phyloP scores from a whole-genome alignment of 106 monocot genomes.

The Hemerocallis citrina region DNA sequence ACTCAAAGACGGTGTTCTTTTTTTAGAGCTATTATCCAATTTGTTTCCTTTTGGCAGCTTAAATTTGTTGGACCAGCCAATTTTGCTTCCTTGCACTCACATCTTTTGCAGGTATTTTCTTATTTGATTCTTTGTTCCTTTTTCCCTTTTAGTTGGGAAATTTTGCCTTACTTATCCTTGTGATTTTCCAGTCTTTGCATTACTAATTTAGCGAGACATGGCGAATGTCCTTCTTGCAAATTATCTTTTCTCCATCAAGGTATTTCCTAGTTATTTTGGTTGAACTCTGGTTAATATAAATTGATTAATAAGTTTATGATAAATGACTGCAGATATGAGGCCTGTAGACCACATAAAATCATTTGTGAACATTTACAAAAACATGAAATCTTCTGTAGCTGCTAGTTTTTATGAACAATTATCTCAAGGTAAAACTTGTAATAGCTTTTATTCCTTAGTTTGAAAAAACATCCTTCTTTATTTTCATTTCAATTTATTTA shows the following conservation, averaged over 20 bases:
- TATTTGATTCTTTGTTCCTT: neutral
- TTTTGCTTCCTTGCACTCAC: slow-evolving; percentile 7
- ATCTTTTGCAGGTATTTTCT: slow-evolving; percentile 11
- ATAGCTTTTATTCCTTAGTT: neutral
- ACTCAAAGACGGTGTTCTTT: neutral
- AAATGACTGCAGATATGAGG: slow-evolving; percentile 43
- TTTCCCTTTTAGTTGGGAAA: neutral
- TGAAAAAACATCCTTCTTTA: neutral
- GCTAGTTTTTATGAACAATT: slow-evolving; percentile 12
- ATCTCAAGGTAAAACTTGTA: slow-evolving; percentile 32
- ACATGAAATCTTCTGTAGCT: slow-evolving; percentile 42
- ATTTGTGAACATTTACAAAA: slow-evolving; percentile 52
- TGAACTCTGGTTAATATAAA: neutral
- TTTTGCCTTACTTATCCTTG: neutral
- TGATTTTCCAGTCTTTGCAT: slow-evolving; percentile 42
- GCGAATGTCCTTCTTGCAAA: slow-evolving; percentile 43
- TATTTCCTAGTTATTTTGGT: slow-evolving; percentile 5
- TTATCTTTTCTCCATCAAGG: slow-evolving; percentile 36
- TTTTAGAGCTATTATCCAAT: neutral
- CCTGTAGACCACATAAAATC: slow-evolving; percentile 39
- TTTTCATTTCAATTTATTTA: too few relatives aligned
- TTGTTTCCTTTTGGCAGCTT: slow-evolving; percentile 5
- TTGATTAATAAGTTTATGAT: neutral
- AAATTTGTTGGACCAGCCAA: slow-evolving; percentile 8
- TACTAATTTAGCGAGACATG: slow-evolving; percentile 4